A percentile compares a stretch with the other conserved stretches of the same genome.
Conservation (phyloP, 345 rosid genomes). For the Mercurialis annua region DNA sequence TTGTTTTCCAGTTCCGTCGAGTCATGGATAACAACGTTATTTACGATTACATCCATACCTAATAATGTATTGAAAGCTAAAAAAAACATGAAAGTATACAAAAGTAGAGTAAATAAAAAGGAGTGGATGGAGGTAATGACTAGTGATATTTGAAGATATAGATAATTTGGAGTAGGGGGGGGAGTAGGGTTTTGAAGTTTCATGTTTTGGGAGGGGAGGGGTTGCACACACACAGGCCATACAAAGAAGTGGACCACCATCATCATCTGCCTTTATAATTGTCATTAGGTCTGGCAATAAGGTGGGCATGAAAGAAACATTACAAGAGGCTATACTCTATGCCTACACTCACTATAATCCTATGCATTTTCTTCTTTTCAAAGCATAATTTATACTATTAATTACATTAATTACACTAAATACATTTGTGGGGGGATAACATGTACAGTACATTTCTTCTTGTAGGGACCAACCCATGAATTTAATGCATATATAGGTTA, state of each 20-base stretch:
- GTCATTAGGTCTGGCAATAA: slow-evolving; percentile 5
- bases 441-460: not conserved
- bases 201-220: not conserved
- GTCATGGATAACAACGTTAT: no score
- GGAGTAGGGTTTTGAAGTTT: not conserved
- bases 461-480: not conserved
- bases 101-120: no score
- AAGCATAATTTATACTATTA: no score
- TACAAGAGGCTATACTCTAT: not conserved
- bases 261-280: slow-evolving; percentile 11
- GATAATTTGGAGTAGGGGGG: not conserved
- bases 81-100: no score
- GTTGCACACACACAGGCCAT: not conserved
- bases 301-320: not conserved
- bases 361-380: no score
- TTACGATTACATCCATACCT: no score
- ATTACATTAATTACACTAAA: not conserved
- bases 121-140: not conserved
- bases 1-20: no score
- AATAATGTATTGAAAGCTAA: no score
- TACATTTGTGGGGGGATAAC: not conserved
- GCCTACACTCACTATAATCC: no score
- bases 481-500: no score
- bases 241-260: slow-evolving; percentile 8
- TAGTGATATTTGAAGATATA: not conserved